Conservation (phyloP, 768 basidiomycete species). For the Gloeopeniophorella convolvens region DNA sequence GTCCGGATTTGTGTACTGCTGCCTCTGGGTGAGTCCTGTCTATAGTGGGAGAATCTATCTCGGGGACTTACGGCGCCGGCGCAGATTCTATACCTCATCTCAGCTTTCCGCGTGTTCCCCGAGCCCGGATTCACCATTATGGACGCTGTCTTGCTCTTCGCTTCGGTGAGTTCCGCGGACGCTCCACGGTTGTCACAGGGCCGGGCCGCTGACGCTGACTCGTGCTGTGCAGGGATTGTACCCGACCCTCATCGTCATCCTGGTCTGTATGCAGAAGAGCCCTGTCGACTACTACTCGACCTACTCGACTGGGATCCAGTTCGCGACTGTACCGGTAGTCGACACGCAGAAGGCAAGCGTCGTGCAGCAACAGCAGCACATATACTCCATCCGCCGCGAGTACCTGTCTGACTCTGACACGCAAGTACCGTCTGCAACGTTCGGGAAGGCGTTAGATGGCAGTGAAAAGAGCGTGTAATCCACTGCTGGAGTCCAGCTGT, state of each 20-base stretch:
- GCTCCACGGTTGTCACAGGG: not conserved
- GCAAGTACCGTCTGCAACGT: slow-evolving; percentile 8
- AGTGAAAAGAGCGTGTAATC: slow-evolving; percentile 4
- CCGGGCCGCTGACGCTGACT: not conserved
- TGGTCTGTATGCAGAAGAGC: slow-evolving; percentile 14
- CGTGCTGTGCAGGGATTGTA: slow-evolving; percentile 1
- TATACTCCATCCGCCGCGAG: slow-evolving; percentile 4
- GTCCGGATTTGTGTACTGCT: slow-evolving; percentile 13
- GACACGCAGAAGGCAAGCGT: not conserved
- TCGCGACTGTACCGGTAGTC: not conserved
- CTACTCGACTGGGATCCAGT: slow-evolving; percentile 8
- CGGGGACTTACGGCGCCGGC: not conserved
- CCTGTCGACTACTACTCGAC: slow-evolving; percentile 8
- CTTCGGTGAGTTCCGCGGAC: not conserved
- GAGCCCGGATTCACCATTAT: slow-evolving; percentile 6
- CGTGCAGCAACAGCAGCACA: slow-evolving; percentile 2
- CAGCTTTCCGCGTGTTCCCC: slow-evolving; percentile 5
- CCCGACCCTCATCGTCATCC: slow-evolving; percentile 13
- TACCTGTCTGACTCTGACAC: slow-evolving; percentile 1
- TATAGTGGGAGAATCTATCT: not conserved
- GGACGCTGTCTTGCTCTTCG: slow-evolving; percentile 5
- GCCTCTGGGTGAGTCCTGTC: slow-evolving; percentile 7
- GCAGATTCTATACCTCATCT: slow-evolving; percentile 6
- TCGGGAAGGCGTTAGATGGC: slow-evolving; percentile 3
- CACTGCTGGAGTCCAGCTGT: too few species aligned